Evolutionary conservation across 2,329 filamentous ascomycete genomes (phyloP), one percentile per base, ranked within the genome.

Genomic region (Ophiostoma novo-ulmi): DNA sequence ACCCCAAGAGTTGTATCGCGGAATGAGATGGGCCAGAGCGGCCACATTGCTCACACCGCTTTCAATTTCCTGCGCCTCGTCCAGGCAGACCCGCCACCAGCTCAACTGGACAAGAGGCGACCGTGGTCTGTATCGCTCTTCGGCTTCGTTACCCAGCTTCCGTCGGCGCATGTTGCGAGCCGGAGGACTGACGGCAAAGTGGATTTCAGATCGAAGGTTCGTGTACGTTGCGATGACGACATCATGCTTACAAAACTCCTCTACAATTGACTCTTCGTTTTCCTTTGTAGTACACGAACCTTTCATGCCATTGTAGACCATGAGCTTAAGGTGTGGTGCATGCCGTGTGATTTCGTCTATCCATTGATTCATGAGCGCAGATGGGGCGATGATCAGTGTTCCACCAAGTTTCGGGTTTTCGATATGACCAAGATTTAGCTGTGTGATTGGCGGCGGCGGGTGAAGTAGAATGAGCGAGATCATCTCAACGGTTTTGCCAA

Each of bases 41-140:
- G 95, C 94, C 38, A 94, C 92, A 75, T 92, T 89, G 75, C 88
- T 94, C 4, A 96, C 89, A 44, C 93, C 93, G 74, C 88, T 94
- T 77, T 98, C 94, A 61, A 98, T 89, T 91, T 97, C 97, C 77
- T 99, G 95, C 0, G 94, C 89, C 81, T 89, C 93, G 71, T 91
- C 89, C 1, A 91, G 83, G 70, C 88, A 89, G 1, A 97, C 87
- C 61, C 94, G 86, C 93, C 93, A 97, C 93, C 93, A 98, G 1
- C 85, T 88, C 22, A 97, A 87, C 74, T 91, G 87, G 11, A 94
- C 88, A 7, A 98, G 82, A 0, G 94, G 94, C 5, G 92, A 95
- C 69, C 84, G 89, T 2, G 85, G 84, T 38, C 89, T 85, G 72
- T 88, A 83, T 70, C 91, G 90, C 70, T 86, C 36, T 22, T 69